Evolutionary conservation across 345 rosid species (phyloP).

Genomic region (Trapa incisa): DNA sequence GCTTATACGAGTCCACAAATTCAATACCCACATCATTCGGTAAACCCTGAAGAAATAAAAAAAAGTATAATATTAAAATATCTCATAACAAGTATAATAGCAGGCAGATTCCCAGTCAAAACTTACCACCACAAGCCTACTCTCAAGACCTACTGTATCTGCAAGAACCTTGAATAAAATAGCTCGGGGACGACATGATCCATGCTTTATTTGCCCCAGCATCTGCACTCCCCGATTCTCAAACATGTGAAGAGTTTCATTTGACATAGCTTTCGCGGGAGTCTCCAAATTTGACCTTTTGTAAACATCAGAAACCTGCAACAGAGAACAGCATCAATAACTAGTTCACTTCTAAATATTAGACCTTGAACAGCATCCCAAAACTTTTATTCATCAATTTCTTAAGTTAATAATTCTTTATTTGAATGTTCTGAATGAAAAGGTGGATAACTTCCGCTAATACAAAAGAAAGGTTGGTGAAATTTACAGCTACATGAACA

Average conservation of each 20-base stretch:
- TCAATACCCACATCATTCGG: constrained; percentile 84
- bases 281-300: constrained; percentile 63
- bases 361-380: neutral
- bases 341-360: constrained; percentile 1
- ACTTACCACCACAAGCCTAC: constrained; percentile 92
- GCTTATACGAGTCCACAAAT: constrained; percentile 61
- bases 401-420: too few relatives aligned
- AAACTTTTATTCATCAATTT: neutral
- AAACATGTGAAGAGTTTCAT: constrained; percentile 49
- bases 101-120: constrained; percentile 5
- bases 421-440: neutral
- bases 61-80: neutral
- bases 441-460: neutral
- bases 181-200: constrained; percentile 88
- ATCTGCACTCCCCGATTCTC: constrained; percentile 71
- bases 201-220: constrained; percentile 89
- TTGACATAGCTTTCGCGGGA: constrained; percentile 66
- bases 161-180: constrained; percentile 88
- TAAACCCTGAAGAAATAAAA: constrained; percentile 48
- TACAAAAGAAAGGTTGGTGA: neutral
- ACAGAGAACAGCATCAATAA: constrained; percentile 8
- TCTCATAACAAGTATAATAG: neutral
- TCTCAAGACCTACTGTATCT: constrained; percentile 85
- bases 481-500: neutral
- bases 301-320: constrained; percentile 80